A percentile compares a stretch with the other conserved stretches of the same genome.
These are phyloP conservation scores for Fusarium scirpi DNA, from an alignment of 2,329 filamentous ascomycete genomes.

Conservation along the genomic window DNA sequence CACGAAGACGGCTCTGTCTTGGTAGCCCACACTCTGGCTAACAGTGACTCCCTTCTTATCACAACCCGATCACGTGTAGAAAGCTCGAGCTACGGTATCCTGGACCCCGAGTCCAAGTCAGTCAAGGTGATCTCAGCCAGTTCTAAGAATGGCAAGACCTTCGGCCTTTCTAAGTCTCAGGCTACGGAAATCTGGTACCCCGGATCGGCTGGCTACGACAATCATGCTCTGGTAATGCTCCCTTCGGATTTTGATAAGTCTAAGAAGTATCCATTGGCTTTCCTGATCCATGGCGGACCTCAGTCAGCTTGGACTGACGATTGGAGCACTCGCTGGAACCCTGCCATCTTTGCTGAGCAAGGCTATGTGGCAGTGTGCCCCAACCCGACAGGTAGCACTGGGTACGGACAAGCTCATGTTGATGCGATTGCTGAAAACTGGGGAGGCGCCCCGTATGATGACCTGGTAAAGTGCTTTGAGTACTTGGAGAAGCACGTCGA, in stretches of 20 bases:
- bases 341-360: constrained; percentile 86
- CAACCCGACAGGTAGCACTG: constrained; percentile 86
- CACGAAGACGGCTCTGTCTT: constrained; percentile 66
- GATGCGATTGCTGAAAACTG: constrained; percentile 84
- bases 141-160: constrained; percentile 72
- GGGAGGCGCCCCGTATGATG: constrained; percentile 87
- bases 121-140: constrained; percentile 69
- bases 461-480: constrained; percentile 83
- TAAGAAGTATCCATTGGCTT: constrained; percentile 82
- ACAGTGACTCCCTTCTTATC: constrained; percentile 67
- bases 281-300: constrained; percentile 86
- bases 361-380: constrained; percentile 86
- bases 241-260: constrained; percentile 74
- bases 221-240: constrained; percentile 76
- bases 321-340: constrained; percentile 89
- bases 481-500: constrained; percentile 74
- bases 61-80: constrained; percentile 77
- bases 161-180: constrained; percentile 73
- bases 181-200: constrained; percentile 76
- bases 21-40: constrained; percentile 65
- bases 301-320: constrained; percentile 80
- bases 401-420: constrained; percentile 82
- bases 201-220: constrained; percentile 71
- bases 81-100: constrained; percentile 75
- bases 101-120: constrained; percentile 60